Percentiles rank a stretch among this genome's conserved stretches.
phyloP scores from a whole-genome alignment of 2,329 filamentous ascomycete genomes.

The Aspergillus niger region DNA sequence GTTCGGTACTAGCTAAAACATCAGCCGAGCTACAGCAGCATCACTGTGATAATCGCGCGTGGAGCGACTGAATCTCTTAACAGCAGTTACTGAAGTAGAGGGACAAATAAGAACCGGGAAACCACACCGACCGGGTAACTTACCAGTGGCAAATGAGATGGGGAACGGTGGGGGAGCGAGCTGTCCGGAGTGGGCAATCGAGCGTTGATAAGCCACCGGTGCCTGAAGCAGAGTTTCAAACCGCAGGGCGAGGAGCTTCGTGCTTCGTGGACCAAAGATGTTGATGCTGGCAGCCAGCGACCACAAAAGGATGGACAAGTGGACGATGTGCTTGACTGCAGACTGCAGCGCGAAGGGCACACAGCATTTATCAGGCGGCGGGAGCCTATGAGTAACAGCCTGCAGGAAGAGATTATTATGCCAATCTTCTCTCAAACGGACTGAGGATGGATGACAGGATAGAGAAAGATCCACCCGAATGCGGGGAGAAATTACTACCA shows the following conservation, averaged over 20 bases:
- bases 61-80: slow-evolving; percentile 1
- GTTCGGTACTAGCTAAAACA: slow-evolving; percentile 1
- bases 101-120: slow-evolving; percentile 14
- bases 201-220: slow-evolving; percentile 1
- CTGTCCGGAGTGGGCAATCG: slow-evolving; percentile 10
- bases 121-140: slow-evolving; percentile 11
- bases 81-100: background rate
- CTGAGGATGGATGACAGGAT: slow-evolving; percentile 8
- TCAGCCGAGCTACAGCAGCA: slow-evolving; percentile 8
- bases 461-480: slow-evolving; percentile 3
- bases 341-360: slow-evolving; percentile 17
- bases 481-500: background rate
- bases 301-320: slow-evolving; percentile 23
- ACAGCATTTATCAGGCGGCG: slow-evolving; percentile 6
- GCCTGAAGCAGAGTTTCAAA: slow-evolving; percentile 6
- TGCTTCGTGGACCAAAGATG: slow-evolving; percentile 3
- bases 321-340: slow-evolving; percentile 20
- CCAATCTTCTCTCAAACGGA: background rate
- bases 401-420: background rate
- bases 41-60: slow-evolving; percentile 6
- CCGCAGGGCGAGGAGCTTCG: slow-evolving; percentile 4
- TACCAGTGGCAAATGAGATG: slow-evolving; percentile 13
- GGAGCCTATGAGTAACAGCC: too few relatives aligned
- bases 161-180: background rate
- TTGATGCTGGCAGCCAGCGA: slow-evolving; percentile 7